These are phyloP conservation scores for Arbutus unedo DNA, from an alignment of 148 eudicot species.

Conservation along the genomic window DNA sequence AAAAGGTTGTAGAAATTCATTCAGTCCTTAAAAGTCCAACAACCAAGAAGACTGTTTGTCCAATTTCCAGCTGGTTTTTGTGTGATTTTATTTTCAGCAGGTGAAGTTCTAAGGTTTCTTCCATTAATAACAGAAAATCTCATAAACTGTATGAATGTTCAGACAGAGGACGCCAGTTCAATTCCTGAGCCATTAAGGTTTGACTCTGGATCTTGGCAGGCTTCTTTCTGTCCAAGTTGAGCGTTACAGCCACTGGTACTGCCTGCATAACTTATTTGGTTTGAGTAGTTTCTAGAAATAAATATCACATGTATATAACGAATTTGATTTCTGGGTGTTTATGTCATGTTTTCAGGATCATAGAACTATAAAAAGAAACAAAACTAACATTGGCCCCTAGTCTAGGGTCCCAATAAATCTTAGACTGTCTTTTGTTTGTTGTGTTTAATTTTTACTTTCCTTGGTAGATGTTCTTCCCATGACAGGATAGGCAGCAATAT, in stretches of 20 bases:
- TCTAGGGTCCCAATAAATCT: neutral
- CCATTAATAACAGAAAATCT: constrained; percentile 1
- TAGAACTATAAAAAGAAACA: neutral
- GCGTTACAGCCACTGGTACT: constrained; percentile 12
- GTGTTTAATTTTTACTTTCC: neutral
- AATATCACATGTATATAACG: constrained; percentile 17
- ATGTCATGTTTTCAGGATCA: neutral
- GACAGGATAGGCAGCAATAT: neutral
- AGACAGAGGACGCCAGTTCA: neutral
- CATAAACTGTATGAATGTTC: constrained; percentile 3
- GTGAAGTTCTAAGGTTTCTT: neutral
- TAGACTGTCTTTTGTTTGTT: neutral
- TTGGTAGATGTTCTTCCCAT: neutral
- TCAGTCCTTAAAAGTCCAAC: neutral
- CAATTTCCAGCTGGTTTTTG: constrained; percentile 8
- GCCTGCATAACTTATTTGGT: constrained; percentile 11
- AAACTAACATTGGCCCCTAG: neutral
- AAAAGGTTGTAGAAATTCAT: neutral
- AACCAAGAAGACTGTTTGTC: neutral
- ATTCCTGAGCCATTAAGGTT: neutral
- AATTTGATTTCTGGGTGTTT: constrained; percentile 13
- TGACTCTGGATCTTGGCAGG: constrained; percentile 3
- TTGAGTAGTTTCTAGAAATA: constrained; percentile 4
- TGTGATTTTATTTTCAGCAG: constrained; percentile 14
- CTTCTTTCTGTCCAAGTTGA: constrained; percentile 18